Percentiles rank a stretch among this genome's conserved stretches.
Conservation (phyloP, 169 alveolate genomes). For the Plasmodium ovale region DNA sequence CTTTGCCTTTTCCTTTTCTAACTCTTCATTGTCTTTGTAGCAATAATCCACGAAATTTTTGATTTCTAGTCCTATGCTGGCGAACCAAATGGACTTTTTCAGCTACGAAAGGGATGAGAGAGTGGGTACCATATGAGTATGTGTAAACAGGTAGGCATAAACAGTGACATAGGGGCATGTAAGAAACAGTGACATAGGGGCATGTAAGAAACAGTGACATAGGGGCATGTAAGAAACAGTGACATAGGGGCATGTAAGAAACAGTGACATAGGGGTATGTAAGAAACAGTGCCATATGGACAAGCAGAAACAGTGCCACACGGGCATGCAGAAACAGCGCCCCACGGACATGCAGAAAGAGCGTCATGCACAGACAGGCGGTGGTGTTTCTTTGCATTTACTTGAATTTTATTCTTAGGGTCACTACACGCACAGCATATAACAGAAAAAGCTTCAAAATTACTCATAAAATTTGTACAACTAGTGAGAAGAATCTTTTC, state of each 20-base stretch:
- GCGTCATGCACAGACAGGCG: no score
- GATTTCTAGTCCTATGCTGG: constrained; percentile 67
- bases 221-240: no score
- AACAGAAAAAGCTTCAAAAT: constrained; percentile 45
- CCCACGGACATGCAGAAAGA: no score
- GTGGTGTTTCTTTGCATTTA: not conserved
- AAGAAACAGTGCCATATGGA: no score
- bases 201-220: no score
- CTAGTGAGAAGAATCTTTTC: constrained; percentile 6
- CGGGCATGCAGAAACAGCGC: no score
- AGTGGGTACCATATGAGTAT: no score
- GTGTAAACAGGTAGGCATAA: not conserved
- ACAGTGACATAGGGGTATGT: no score
- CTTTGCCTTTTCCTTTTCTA: constrained; percentile 14
- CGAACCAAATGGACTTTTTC: constrained; percentile 57
- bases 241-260: no score
- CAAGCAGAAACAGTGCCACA: no score
- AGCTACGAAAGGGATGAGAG: constrained; percentile 5
- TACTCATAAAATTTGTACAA: constrained; percentile 31
- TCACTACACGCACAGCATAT: constrained; percentile 67
- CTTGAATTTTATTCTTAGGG: constrained; percentile 71
- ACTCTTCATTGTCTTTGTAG: constrained; percentile 27
- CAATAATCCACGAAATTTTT: constrained; percentile 27
- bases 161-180: not conserved
- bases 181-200: not conserved